These are phyloP conservation scores for Elsinoe necatrix DNA, from an alignment of 2,329 filamentous ascomycete species.

Conservation along the genomic window DNA sequence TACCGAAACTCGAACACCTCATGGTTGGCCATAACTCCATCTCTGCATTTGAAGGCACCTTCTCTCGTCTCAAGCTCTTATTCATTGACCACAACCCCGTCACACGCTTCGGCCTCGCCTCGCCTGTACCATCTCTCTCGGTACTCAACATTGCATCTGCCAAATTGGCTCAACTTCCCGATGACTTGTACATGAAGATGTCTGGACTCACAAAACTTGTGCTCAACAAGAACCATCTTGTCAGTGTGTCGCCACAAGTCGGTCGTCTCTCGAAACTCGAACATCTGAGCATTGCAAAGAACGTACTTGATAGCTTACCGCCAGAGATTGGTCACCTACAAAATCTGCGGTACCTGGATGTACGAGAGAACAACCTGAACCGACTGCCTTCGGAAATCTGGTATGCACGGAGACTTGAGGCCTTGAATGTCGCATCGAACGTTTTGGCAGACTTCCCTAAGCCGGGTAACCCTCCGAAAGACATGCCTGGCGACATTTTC, in stretches of 20 bases:
- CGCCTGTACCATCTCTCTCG: conserved; percentile 70
- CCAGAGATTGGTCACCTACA: conserved; percentile 78
- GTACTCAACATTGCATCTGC: conserved; percentile 83
- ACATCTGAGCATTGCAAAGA: conserved; percentile 88
- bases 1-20: conserved; percentile 80
- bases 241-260: conserved; percentile 76
- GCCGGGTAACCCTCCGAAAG: conserved; percentile 55
- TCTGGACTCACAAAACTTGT: conserved; percentile 79
- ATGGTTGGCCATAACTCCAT: conserved; percentile 89
- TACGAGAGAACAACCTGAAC: conserved; percentile 87
- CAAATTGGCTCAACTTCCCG: conserved; percentile 79
- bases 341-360: conserved; percentile 76
- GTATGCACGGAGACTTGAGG: conserved; percentile 85
- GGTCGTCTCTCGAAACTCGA: conserved; percentile 76
- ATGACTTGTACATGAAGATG: conserved; percentile 80
- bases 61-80: conserved; percentile 71
- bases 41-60: conserved; percentile 82
- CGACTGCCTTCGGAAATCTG: conserved; percentile 89
- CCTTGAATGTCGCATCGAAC: conserved; percentile 90
- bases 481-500: conserved; percentile 27
- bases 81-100: conserved; percentile 92
- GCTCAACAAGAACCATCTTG: conserved; percentile 92
- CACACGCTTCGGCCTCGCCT: conserved; percentile 79
- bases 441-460: conserved; percentile 87
- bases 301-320: conserved; percentile 75